Evolutionary conservation across 805 yeast species (phyloP), one percentile per base, ranked within the genome.

Genomic region (Ogataea dorogensis): DNA sequence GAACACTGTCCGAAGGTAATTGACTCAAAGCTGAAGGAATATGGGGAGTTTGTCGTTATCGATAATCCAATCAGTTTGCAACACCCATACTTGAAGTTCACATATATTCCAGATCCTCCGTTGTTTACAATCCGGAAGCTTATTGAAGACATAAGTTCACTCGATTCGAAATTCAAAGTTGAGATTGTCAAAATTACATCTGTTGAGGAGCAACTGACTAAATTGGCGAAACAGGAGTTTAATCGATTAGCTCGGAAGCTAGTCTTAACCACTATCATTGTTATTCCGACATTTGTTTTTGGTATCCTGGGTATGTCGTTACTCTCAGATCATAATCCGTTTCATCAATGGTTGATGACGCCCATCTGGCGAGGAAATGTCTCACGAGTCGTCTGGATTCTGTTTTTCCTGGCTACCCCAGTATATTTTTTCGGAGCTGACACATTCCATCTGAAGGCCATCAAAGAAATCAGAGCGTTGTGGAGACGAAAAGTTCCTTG

Each of bases 381-480:
- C 1, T 63, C 80, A 1, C 56, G 86, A 30, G 74, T 69, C 39
- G 70, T 74, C n/a, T 81, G 88, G 86, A 69, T 79, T 5, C 58
- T 83, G 36, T 69, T 84, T 39, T 57, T 79, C 27, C 58, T 82
- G 36, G 70, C 88, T 29, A 79, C 91, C 0, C 87, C 88, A 0
- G 81, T 81, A 1, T 84, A 81, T 51, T 79, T 84, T 51, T 79
- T 77, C 55, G 81, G 85, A 0, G 89, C 85, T 16, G 85, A 79
- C 50, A 68, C 79, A 2, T 84, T 83, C 61, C 93, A 84, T 49
- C 48, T 63, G 10, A 84, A 82, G 50, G 85, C 91, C 0, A 10
- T 76, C 18, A 70, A 70, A 33, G 91, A 83, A 50, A 45, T 83
- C 2, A 51, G 65, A 36, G 63, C 76, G 3, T 54, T 83, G 19